Evolutionary conservation across 2,329 filamentous ascomycete genomes (phyloP).

Genomic region (Pseudopyricularia javanii): DNA sequence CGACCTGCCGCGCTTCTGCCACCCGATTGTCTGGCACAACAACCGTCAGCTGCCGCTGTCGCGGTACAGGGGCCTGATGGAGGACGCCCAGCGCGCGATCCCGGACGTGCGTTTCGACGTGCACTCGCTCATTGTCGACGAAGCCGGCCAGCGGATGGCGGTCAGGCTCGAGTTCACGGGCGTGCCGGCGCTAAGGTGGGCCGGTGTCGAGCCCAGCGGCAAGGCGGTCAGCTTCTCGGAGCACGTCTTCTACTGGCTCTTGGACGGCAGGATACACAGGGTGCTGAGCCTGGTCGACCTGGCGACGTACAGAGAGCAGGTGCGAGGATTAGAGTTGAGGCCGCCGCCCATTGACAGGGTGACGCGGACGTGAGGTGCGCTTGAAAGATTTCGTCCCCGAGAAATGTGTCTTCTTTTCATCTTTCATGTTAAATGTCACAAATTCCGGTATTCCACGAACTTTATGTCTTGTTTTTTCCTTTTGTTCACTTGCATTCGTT

Average conservation of each 20-base stretch:
- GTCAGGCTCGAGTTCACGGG: conserved; percentile 18
- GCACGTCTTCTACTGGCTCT: conserved; percentile 20
- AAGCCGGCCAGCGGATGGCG: conserved; percentile 17
- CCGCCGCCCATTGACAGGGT: neutral
- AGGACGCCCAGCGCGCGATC: conserved; percentile 14
- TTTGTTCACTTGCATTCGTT: too few relatives aligned
- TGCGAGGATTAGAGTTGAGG: conserved; percentile 1
- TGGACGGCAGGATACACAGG: conserved; percentile 17
- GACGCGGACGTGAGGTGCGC: too few relatives aligned
- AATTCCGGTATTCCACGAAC: too few relatives aligned
- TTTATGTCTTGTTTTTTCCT: too few relatives aligned
- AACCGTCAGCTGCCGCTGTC: conserved; percentile 9
- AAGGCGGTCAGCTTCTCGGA: conserved; percentile 13
- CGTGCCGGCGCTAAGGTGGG: conserved; percentile 13
- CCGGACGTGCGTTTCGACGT: conserved; percentile 14
- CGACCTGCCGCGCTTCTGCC: conserved; percentile 14
- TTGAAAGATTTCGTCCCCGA: too few relatives aligned
- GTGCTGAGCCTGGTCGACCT: conserved; percentile 22
- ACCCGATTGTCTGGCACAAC: conserved; percentile 17
- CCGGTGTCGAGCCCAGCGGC: conserved; percentile 16
- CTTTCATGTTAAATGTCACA: too few relatives aligned
- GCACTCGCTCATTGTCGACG: conserved; percentile 16
- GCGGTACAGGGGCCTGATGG: conserved; percentile 16
- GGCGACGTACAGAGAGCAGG: conserved; percentile 11
- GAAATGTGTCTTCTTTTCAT: too few relatives aligned